Percentiles rank a stretch among this genome's conserved stretches.
Evolutionary conservation across 768 basidiomycete species (phyloP).

Genomic region (Lactarius evosmus): DNA sequence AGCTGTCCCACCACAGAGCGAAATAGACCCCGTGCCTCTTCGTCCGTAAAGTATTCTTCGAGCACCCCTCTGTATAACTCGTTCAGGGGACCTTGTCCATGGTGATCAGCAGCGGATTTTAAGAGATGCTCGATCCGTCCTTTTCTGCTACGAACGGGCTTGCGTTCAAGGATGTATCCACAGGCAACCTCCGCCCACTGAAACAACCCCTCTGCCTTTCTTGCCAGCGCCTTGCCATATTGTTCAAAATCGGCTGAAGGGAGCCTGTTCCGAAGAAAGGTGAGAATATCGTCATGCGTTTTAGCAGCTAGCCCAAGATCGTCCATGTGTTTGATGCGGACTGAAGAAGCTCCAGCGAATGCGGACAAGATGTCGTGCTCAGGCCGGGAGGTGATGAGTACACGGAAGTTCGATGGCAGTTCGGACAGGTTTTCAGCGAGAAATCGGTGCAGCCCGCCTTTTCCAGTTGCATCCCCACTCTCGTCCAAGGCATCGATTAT

Average conservation of each 20-base stretch:
- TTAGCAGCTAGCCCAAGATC: neutral
- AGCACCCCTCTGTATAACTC: neutral
- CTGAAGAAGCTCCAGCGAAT: neutral
- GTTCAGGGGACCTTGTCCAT: neutral
- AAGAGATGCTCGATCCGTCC: neutral
- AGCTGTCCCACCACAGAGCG: constrained; percentile 4
- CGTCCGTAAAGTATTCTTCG: neutral
- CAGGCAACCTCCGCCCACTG: neutral
- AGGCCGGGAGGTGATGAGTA: constrained; percentile 3
- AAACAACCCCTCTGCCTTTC: neutral
- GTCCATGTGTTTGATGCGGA: neutral
- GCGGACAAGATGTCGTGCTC: neutral
- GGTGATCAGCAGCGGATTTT: neutral
- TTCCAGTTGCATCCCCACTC: neutral
- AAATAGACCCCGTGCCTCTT: neutral
- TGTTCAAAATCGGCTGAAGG: neutral
- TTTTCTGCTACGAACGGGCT: neutral
- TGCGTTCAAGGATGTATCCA: neutral
- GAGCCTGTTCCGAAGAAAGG: neutral
- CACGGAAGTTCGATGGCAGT: constrained; percentile 4
- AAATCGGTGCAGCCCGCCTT: neutral
- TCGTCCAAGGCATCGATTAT: constrained; percentile 6
- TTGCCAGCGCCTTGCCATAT: neutral
- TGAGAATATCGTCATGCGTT: neutral
- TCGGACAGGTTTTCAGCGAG: neutral